Base-by-base conservation (phyloP, 352 stramenopile genomes). In the Globisporangium canariense region DNA sequence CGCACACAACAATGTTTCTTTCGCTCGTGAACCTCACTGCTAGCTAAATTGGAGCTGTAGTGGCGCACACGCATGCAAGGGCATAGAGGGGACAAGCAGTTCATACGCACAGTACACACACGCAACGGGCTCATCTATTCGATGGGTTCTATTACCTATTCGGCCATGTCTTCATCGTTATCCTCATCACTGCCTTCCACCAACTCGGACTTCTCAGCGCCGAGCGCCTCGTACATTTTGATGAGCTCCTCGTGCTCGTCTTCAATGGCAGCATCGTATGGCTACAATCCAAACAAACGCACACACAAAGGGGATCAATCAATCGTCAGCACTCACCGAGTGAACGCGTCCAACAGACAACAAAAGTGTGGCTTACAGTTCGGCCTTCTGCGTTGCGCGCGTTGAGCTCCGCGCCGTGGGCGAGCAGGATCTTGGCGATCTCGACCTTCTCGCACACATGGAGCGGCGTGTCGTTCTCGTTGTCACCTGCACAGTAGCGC, bases 381-480 rank as follows among this genome's bases (percentile, higher is more conserved):
- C 79, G 73, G 25, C 76, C 76, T 16, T 87, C 81, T 3, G 71
- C 56, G 62, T 90, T 90, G 63, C 75, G 78, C n/a, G 78, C 81
- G 41, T 90, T 88, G 59, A 90, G 67, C 28, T 87, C 68, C 2
- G 81, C 81, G 11, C 78, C 81, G 53, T 83, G 63, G 3, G 81
- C 71, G 10, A 90, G 73, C 53, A 90, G 62, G 49, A 90, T 58
- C 67, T 82, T 74, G 36, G 81, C 77, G 43, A 71, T 79, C 58
- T 84, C 81, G 1, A 84, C 76, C 28, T 74, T 86, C 62, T 90
- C 81, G 53, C 81, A 88, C 28, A 68, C 71, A 52, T 90, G 81
- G 58, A 90, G 60, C n/a, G 81, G 77, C 20, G 81, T 90, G 69
- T 90, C 81, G 62, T 74, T 76, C 14, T 88, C 81, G 25, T 83